Percentiles rank a stretch among this genome's conserved stretches.
These are phyloP conservation scores for Cladophialophora bantiana DNA, from an alignment of 2,329 filamentous ascomycete genomes.

Conservation along the genomic window DNA sequence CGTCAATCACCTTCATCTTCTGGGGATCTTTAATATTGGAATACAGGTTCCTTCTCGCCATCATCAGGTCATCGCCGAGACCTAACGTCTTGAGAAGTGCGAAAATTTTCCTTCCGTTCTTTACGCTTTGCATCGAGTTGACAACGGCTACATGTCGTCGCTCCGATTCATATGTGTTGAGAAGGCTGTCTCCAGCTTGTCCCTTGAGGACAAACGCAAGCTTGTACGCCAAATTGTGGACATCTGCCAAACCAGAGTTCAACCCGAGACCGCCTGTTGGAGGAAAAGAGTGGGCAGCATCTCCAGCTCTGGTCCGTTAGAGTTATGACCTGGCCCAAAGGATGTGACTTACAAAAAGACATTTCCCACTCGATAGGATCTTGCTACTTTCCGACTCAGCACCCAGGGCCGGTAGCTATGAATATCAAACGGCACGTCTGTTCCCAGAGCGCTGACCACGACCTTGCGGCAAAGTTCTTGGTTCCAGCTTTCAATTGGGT, in stretches of 20 bases:
- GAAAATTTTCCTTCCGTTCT: constrained; percentile 55
- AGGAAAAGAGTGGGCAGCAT: constrained; percentile 65
- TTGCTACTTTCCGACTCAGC: constrained; percentile 52
- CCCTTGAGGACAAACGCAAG: constrained; percentile 49
- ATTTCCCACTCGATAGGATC: constrained; percentile 47
- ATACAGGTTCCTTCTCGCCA: constrained; percentile 25
- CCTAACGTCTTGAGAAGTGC: constrained; percentile 50
- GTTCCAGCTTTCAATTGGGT: constrained; percentile 49
- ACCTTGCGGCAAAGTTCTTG: constrained; percentile 46
- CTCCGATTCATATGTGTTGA: constrained; percentile 50
- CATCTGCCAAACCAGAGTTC: constrained; percentile 59
- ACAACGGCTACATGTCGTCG: constrained; percentile 50
- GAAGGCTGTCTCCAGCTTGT: constrained; percentile 39
- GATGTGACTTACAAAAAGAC: constrained; percentile 48
- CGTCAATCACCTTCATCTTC: constrained; percentile 44
- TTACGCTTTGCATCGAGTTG: constrained; percentile 53
- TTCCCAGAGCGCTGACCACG: constrained; percentile 43
- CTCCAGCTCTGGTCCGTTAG: constrained; percentile 51
- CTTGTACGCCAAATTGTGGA: constrained; percentile 64
- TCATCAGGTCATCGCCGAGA: constrained; percentile 43
- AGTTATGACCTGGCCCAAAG: neutral
- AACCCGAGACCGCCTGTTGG: constrained; percentile 65
- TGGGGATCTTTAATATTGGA: constrained; percentile 24
- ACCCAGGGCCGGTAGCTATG: constrained; percentile 53
- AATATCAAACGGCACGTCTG: constrained; percentile 45